phyloP scores from a whole-genome alignment of 1,284 basidiomycete genomes.

The Heterobasidion occidentale region DNA sequence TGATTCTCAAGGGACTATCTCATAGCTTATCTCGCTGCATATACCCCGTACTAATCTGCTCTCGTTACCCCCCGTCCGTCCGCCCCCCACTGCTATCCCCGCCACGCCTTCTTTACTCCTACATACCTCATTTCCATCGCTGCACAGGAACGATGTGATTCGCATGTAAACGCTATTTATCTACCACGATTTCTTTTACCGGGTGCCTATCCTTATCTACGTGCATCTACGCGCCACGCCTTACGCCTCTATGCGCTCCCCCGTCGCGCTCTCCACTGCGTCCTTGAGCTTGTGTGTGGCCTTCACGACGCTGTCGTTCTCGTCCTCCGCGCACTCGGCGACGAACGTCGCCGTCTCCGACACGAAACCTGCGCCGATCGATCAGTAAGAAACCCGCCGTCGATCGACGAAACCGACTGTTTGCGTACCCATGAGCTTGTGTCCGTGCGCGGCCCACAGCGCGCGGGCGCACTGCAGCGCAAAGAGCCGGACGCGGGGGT shows the following conservation, averaged over 20 bases:
- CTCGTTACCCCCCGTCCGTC: background rate
- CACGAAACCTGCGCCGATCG: constrained; percentile 45
- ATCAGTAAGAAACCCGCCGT: background rate
- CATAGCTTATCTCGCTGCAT: constrained; percentile 12
- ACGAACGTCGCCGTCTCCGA: constrained; percentile 79
- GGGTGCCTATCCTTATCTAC: background rate
- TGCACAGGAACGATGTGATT: background rate
- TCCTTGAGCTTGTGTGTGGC: constrained; percentile 58
- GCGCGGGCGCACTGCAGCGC: constrained; percentile 65
- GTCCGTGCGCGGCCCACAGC: constrained; percentile 77
- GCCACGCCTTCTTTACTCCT: background rate
- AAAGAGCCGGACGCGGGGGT: constrained; percentile 54
- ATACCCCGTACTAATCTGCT: constrained; percentile 6
- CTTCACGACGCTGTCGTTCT: constrained; percentile 68
- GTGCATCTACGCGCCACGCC: background rate
- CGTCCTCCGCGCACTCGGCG: constrained; percentile 76
- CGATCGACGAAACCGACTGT: background rate
- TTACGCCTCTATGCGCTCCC: constrained; percentile 39
- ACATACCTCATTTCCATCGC: background rate
- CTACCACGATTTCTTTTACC: background rate
- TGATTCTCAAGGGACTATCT: constrained; percentile 26
- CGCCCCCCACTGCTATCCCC: background rate
- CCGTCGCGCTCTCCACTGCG: constrained; percentile 62
- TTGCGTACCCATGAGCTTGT: constrained; percentile 57
- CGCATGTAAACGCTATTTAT: background rate